A percentile compares a stretch with the other conserved stretches of the same genome.
phyloP scores from a whole-genome alignment of 257 asterid species.

The Voacanga thouarsii region DNA sequence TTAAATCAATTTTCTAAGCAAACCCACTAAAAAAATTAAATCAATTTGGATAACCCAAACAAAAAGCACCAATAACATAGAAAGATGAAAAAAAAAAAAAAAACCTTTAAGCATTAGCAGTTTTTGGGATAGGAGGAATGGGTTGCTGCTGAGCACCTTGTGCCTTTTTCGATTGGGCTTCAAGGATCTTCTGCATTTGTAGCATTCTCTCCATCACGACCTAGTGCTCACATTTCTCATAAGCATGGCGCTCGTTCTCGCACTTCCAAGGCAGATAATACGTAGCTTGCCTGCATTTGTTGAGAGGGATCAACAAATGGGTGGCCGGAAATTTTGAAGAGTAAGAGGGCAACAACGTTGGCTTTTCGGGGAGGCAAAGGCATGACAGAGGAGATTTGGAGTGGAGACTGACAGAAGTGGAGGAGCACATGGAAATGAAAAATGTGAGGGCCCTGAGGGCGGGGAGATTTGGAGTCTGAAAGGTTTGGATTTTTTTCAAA shows the following conservation, averaged over 20 bases:
- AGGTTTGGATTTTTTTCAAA: no score
- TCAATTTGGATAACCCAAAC: not conserved
- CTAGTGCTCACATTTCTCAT: conserved; percentile 92
- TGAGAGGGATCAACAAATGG: conserved; percentile 82
- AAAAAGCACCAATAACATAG: not conserved
- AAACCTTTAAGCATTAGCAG: conserved; percentile 12
- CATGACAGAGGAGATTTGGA: no score
- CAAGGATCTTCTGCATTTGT: conserved; percentile 98
- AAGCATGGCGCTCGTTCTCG: conserved; percentile 70
- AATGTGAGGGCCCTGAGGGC: no score
- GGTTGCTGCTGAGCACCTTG: conserved; percentile 32
- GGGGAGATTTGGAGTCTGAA: no score
- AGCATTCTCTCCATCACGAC: conserved; percentile 98
- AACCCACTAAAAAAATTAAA: not conserved
- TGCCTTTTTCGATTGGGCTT: conserved; percentile 41
- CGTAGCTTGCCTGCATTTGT: conserved; percentile 88
- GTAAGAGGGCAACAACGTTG: no score
- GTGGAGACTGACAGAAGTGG: no score
- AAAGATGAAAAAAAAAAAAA: no score
- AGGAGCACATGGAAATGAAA: no score
- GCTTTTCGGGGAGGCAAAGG: no score
- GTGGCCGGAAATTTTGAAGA: no score
- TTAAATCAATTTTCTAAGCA: not conserved
- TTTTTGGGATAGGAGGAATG: conserved; percentile 45
- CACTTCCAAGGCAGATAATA: conserved; percentile 94